Base-by-base conservation (phyloP, 306 rosid genomes). In the Trifolium dubium region DNA sequence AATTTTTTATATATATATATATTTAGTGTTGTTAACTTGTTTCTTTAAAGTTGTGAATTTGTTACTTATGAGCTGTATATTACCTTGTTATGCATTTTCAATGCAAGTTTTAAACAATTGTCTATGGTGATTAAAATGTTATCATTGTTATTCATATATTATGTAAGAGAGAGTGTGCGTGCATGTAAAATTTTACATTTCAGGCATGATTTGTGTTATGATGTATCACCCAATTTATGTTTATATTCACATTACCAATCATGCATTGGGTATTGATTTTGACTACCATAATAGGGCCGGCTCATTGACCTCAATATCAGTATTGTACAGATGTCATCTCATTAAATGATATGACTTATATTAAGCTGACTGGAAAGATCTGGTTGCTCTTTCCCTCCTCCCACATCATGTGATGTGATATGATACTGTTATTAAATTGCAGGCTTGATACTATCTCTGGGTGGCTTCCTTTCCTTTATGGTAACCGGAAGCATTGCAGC, bases 391-490 rank as follows among this genome's bases (percentile, higher is more conserved):
- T n/a, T 53, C 13, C 11, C 4, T 14, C 75, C 49, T 47, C 72
- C 31, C 44, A 61, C 44, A 61, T 59, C 39, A 44, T 44, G 50
- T 4, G 50, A 43, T 41, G 4, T 41, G 12, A 10, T 41, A 39
- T 73, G 66, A 29, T 74, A 18, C 77, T 69, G 62, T 49, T 66
- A 23, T 78, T 79, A 46, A 54, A 82, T 80, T 83, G 75, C 88
- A 95, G 98, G 99, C 80, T 74, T 95, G 75, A 6, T 84, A 63
- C 97, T 95, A 55, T 90, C 92, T 77, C 62, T 87, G 44, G 99
- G 97, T 74, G 98, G 99, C 77, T 92, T 95, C 71, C 90, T 95
- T 66, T 67, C 85, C 90, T 95, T 95, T 83, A 87, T 92, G 98
- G 50, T 86, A 74, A 92, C 93, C 0, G 98, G 99, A 79, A 92